A percentile compares a stretch with the other conserved stretches of the same genome.
phyloP scores from a whole-genome alignment of 2,329 filamentous ascomycete genomes.

The Colletotrichum tabaci region DNA sequence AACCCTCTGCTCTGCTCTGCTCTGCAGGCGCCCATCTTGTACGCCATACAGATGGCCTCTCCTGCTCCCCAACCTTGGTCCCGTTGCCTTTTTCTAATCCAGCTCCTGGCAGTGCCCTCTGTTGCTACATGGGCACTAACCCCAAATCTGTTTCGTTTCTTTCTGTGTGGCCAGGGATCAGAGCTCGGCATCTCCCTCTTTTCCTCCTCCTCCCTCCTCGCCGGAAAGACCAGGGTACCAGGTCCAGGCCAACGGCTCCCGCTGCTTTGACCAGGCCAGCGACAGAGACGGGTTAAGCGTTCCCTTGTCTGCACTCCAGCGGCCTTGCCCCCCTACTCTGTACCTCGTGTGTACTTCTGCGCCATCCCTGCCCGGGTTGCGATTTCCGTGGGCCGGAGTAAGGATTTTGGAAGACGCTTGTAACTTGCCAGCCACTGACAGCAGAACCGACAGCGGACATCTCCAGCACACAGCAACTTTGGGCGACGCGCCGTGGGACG shows the following conservation, averaged over 20 bases:
- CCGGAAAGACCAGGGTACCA: slow-evolving; percentile 26
- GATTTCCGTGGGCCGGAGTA: slow-evolving; percentile 34
- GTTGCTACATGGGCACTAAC: slow-evolving; percentile 13
- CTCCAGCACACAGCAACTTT: neutral
- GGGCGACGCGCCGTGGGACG: slow-evolving; percentile 19
- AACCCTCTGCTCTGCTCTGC: too few relatives aligned
- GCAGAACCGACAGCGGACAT: slow-evolving; percentile 6
- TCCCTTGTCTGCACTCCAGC: neutral
- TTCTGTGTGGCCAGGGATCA: slow-evolving; percentile 23
- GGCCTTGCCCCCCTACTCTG: neutral
- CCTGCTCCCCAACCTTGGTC: neutral
- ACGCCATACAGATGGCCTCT: slow-evolving; percentile 7
- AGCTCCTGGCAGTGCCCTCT: slow-evolving; percentile 17
- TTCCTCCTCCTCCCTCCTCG: slow-evolving; percentile 1
- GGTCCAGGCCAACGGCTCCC: slow-evolving; percentile 21
- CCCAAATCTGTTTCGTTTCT: slow-evolving; percentile 37
- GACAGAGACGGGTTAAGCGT: slow-evolving; percentile 25
- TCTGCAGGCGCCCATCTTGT: neutral
- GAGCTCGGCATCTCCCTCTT: slow-evolving; percentile 11
- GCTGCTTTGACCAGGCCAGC: slow-evolving; percentile 31
- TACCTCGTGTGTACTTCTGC: slow-evolving; percentile 14
- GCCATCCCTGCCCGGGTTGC: slow-evolving; percentile 32
- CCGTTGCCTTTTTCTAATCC: slow-evolving; percentile 1
- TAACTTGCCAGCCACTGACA: slow-evolving; percentile 35
- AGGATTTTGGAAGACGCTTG: slow-evolving; percentile 27